Base-by-base conservation (phyloP, 1,284 basidiomycete species). In the Leccinum fallax region DNA sequence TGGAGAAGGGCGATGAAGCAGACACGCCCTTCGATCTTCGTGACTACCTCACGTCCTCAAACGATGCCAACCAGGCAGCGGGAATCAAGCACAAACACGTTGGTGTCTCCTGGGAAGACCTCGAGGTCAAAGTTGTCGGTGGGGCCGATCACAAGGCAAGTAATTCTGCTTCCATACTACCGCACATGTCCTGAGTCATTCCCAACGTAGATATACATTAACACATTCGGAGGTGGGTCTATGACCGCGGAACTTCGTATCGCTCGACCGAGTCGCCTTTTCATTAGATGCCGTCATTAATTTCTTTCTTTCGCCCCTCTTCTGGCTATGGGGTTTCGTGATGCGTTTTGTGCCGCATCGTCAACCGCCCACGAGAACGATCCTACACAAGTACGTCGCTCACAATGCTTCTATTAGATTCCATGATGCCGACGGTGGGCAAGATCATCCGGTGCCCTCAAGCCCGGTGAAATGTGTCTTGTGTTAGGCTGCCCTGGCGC, bases 11-110 rank as follows among this genome's bases (percentile, higher is more conserved):
- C 8, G 60, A 67, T 15, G 64, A 73, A 10, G 66, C 57, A 15
- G 68, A 75, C 9, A 67, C 67, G 24, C 80, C 70, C 40, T 94
- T 93, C 69, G 85, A 93, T 74, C 82, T 96, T 8, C 83, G 85
- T 34, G 90, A 90, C 58, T 94, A 92, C 69, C 82, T 97, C 16
- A 81, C 84, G 9, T 85, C 86, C 2, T 87, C 84, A 30, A 88
- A 88, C 66, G 84, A 89, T 63, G 84, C 84, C 6, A 80, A 84
- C 61, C 86, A 93, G 63, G 74, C 79, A 30, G 88, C 89, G 6
- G 92, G 92, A 5, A 90, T 95, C 69, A 86, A 87, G 68, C 88
- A 89, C 75, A 96, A 96, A 79, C 86, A 88, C 65, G 90, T 94
- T 40, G 92, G 92, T 40, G 90, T 94, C 32, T 85, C 86, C 26